Base-by-base conservation (phyloP, 163 green algal genomes). In the Volvox carteri region DNA sequence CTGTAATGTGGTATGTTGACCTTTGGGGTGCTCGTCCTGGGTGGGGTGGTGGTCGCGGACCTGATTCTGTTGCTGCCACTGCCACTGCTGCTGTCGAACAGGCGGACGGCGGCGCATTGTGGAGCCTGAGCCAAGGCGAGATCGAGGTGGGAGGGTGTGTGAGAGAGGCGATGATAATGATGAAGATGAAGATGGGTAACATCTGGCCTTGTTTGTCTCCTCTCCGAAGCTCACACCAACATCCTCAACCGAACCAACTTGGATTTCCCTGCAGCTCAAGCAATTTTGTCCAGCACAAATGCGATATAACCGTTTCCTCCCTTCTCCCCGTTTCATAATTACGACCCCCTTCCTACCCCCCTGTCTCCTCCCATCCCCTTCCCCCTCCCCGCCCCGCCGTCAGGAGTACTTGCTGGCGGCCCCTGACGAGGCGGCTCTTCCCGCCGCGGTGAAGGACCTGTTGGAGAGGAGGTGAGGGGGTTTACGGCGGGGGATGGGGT, bases 51-150 rank as follows among this genome's bases (percentile, higher is more conserved):
- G n/a, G n/a, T n/a, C n/a, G n/a, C n/a, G n/a, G n/a, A n/a, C n/a
- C n/a, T n/a, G n/a, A n/a, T n/a, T n/a, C n/a, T n/a, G n/a, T n/a
- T n/a, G n/a, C n/a, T n/a, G n/a, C n/a, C n/a, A n/a, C n/a, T n/a
- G n/a, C n/a, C n/a, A n/a, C n/a, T n/a, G n/a, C n/a, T n/a, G n/a
- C n/a, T n/a, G n/a, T n/a, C n/a, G n/a, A n/a, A n/a, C 81, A 87
- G 84, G 84, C 84, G 14, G 84, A 89, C 28, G 84, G 84, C 41
- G 84, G 68, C 0, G 70, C 84, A 35, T 72, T 89, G 25, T 83
- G 65, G 46, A 33, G 21, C 18, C 46, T 80, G 81, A 87, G 81
- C 65, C 81, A 60, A 35, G 81, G 81, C 21, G 81, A 87, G 21
- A 21, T 87, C 0, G 81, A 87, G 81, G 81, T 87, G 80, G 1